Evolutionary conservation across 2,329 filamentous ascomycete species (phyloP).

Genomic region (Ophiostoma quercus): DNA sequence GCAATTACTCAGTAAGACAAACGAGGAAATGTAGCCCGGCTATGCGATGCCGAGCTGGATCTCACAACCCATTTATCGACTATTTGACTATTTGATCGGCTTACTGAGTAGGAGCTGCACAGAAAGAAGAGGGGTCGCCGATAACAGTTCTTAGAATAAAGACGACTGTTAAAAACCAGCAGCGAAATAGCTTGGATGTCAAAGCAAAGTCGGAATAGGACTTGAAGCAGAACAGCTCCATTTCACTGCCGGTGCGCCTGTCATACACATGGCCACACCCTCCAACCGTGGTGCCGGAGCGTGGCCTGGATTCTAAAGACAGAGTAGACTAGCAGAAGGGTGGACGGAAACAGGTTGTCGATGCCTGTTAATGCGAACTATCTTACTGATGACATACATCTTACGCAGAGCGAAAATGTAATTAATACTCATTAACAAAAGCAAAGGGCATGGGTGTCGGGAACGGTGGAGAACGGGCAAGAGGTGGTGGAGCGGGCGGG

Average conservation of each 20-base stretch:
- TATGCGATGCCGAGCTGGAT: neutral
- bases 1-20: neutral
- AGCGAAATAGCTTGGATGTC: neutral
- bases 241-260: neutral
- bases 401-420: neutral
- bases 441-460: slow-evolving; percentile 11
- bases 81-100: neutral
- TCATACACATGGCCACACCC: slow-evolving; percentile 19
- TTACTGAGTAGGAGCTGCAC: neutral
- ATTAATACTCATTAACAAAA: neutral
- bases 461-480: slow-evolving; percentile 16
- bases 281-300: slow-evolving; percentile 17
- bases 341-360: slow-evolving; percentile 1
- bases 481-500: slow-evolving; percentile 16
- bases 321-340: neutral
- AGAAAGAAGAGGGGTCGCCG: too few species aligned
- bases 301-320: neutral
- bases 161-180: too few species aligned
- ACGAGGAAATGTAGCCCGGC: neutral
- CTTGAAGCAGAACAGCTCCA: neutral
- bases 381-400: neutral
- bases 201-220: neutral
- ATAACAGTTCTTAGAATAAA: too few species aligned
- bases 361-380: neutral
- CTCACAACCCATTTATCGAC: neutral